Evolutionary conservation across 768 basidiomycete species (phyloP).

Genomic region (Trametes punicea): DNA sequence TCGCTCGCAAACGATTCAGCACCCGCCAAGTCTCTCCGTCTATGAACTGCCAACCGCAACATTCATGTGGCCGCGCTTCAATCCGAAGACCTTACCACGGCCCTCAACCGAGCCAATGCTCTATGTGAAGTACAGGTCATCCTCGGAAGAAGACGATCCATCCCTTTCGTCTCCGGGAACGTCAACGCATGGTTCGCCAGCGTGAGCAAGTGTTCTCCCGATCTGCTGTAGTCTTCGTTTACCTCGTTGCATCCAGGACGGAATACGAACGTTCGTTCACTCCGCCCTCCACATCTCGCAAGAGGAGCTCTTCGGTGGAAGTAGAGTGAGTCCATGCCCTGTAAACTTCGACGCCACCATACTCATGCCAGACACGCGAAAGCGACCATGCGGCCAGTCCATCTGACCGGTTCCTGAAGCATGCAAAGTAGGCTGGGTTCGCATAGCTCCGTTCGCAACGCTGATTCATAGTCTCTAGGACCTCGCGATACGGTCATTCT

Average conservation of each 20-base stretch:
- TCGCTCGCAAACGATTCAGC: background rate
- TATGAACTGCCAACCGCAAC: constrained; percentile 21
- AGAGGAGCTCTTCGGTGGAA: constrained; percentile 17
- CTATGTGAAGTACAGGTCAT: constrained; percentile 13
- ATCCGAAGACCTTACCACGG: background rate
- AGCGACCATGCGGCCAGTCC: constrained; percentile 12
- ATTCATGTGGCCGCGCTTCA: constrained; percentile 22
- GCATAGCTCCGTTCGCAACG: background rate
- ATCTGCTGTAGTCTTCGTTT: too few relatives aligned
- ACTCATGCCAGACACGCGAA: background rate
- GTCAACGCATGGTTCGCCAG: background rate
- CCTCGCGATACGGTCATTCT: background rate
- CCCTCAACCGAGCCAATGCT: background rate
- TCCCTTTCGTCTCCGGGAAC: background rate
- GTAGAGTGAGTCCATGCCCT: constrained; percentile 10
- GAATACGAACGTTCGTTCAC: background rate
- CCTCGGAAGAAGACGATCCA: background rate
- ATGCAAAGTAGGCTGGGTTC: constrained; percentile 5
- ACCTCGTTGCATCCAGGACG: background rate
- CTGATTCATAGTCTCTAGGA: background rate
- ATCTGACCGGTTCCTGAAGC: constrained; percentile 18
- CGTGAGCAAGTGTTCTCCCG: background rate
- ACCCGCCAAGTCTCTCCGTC: constrained; percentile 11
- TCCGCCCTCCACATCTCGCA: constrained; percentile 1
- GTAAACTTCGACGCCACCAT: background rate